Conservation (phyloP, 192 early-diverging fungal species). For the Coemansia sp. region DNA sequence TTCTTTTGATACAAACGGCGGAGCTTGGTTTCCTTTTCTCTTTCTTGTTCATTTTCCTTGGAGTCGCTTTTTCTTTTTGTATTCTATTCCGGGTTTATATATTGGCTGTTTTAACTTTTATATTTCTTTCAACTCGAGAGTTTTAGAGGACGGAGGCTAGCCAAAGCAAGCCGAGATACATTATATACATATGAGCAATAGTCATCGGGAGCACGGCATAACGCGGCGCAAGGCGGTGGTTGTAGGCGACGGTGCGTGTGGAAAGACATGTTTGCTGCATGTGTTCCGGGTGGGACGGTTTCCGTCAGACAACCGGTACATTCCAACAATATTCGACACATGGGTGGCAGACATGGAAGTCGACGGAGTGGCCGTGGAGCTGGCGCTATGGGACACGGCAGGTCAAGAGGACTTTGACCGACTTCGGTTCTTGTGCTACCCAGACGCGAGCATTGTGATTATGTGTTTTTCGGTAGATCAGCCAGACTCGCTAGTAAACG, state of each 20-base stretch:
- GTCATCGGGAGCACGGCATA: not conserved
- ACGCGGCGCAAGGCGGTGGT: slow-evolving; percentile 75
- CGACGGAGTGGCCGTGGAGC: slow-evolving; percentile 73
- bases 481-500: slow-evolving; percentile 79
- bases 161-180: not conserved
- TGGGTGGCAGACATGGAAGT: slow-evolving; percentile 86
- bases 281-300: slow-evolving; percentile 77
- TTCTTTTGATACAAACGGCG: slow-evolving; percentile 1
- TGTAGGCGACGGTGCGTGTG: slow-evolving; percentile 92
- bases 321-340: slow-evolving; percentile 95
- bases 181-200: not conserved
- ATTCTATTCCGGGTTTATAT: not conserved
- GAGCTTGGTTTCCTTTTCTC: not conserved
- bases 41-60: not conserved
- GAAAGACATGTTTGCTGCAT: slow-evolving; percentile 87
- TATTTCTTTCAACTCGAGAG: not conserved
- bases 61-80: not conserved
- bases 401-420: slow-evolving; percentile 97
- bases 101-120: not conserved
- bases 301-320: slow-evolving; percentile 78
- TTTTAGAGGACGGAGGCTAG: not conserved
- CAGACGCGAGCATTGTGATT: slow-evolving; percentile 90
- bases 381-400: slow-evolving; percentile 97
- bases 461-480: slow-evolving; percentile 91
- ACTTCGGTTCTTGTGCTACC: slow-evolving; percentile 88